Conservation (phyloP, 495 filamentous ascomycete species). For the Talaromyces nanjingensis region DNA sequence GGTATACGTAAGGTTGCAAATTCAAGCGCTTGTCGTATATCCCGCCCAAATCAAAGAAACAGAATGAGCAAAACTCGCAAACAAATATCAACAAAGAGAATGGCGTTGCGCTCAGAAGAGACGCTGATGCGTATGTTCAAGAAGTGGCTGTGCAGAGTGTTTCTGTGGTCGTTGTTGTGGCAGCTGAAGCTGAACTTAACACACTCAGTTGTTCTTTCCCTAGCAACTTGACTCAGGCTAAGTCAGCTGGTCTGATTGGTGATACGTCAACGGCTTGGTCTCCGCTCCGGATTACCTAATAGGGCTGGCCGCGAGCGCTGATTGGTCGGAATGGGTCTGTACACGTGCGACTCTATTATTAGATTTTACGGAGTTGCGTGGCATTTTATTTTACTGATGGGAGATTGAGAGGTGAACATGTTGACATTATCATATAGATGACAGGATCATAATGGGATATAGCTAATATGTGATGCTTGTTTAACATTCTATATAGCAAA, state of each 20-base stretch:
- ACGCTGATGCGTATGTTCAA: not conserved
- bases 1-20: too few species aligned
- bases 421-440: not conserved
- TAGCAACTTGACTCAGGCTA: not conserved
- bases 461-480: not conserved
- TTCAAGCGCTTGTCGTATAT: not conserved
- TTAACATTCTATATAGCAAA: not conserved
- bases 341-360: not conserved
- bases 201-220: not conserved
- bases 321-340: not conserved
- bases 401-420: not conserved
- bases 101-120: not conserved
- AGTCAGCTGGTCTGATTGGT: not conserved
- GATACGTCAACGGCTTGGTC: conserved; percentile 3
- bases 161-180: not conserved
- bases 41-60: not conserved
- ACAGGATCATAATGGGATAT: not conserved
- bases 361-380: too few species aligned
- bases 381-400: too few species aligned
- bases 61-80: not conserved
- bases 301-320: not conserved
- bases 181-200: not conserved
- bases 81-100: conserved; percentile 1
- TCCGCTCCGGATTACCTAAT: not conserved
- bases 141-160: not conserved